Evolutionary conservation across 768 basidiomycete species (phyloP).

Genomic region (Pleurotus citrinopileatus): DNA sequence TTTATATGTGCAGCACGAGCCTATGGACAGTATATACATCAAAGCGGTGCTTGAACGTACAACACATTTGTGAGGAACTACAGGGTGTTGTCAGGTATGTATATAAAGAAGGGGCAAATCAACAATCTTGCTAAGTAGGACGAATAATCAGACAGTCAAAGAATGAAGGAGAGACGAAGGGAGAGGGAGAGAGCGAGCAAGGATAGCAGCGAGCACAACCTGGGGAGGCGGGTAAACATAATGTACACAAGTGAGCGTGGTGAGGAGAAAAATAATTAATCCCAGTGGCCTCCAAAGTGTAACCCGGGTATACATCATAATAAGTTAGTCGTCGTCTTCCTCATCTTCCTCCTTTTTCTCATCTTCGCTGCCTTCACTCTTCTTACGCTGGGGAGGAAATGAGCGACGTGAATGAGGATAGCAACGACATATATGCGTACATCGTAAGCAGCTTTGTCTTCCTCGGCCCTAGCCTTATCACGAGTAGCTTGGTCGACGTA

Average conservation of each 20-base stretch:
- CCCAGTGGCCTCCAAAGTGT: conserved; percentile 1
- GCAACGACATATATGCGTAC: conserved; percentile 22
- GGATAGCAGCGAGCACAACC: not conserved
- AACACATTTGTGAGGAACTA: conserved; percentile 2
- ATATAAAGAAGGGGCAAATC: too few species aligned
- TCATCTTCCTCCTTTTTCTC: conserved; percentile 33
- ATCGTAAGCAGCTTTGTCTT: conserved; percentile 64
- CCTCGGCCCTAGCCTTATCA: conserved; percentile 86
- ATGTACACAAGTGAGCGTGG: not conserved
- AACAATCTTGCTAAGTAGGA: too few species aligned
- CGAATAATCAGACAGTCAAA: not conserved
- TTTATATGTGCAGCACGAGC: not conserved
- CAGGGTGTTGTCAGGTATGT: not conserved
- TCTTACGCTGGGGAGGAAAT: conserved; percentile 19
- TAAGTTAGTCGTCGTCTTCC: conserved; percentile 21
- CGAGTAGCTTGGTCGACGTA: conserved; percentile 83
- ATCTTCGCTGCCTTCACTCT: conserved; percentile 26
- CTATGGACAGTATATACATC: conserved; percentile 6
- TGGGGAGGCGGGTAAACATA: not conserved
- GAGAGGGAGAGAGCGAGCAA: not conserved
- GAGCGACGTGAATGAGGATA: not conserved
- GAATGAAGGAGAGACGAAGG: not conserved
- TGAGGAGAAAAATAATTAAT: not conserved
- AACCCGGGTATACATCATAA: conserved; percentile 4
- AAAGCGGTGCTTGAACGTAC: conserved; percentile 1